A percentile compares a stretch with the other conserved stretches of the same genome.
Evolutionary conservation across 768 basidiomycete genomes (phyloP).

Genomic region (Rossbeevera mucosa): DNA sequence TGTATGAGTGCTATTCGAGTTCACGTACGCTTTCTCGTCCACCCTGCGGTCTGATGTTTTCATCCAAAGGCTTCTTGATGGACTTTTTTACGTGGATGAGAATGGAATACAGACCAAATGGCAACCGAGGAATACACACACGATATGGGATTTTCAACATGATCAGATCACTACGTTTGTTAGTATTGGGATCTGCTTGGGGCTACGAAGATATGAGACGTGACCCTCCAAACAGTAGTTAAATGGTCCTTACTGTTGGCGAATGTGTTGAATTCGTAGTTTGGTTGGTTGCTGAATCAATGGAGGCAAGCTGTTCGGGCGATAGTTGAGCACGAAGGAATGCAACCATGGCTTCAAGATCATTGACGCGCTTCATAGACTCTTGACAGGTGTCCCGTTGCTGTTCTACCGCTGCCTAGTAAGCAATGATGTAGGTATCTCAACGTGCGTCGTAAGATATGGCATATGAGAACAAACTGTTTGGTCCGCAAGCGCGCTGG

Average conservation of each 20-base stretch:
- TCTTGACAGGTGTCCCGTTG: slow-evolving; percentile 12
- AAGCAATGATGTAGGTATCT: slow-evolving; percentile 1
- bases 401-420: slow-evolving; percentile 12
- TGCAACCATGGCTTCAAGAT: slow-evolving; percentile 16
- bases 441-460: background rate
- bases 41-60: background rate
- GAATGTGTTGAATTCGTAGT: background rate
- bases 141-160: slow-evolving; percentile 21
- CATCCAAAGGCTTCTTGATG: slow-evolving; percentile 4
- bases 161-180: slow-evolving; percentile 21
- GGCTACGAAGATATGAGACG: slow-evolving; percentile 13
- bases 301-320: slow-evolving; percentile 16
- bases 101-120: background rate
- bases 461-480: slow-evolving; percentile 18
- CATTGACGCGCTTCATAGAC: slow-evolving; percentile 8
- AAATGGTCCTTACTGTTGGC: slow-evolving; percentile 9
- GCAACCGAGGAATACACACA: slow-evolving; percentile 7
- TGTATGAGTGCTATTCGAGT: slow-evolving; percentile 1
- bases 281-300: slow-evolving; percentile 7
- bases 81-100: slow-evolving; percentile 8
- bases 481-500: slow-evolving; percentile 17
- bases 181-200: background rate
- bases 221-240: background rate
- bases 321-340: slow-evolving; percentile 17
- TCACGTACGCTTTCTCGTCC: slow-evolving; percentile 14